Evolutionary conservation across 2,329 filamentous ascomycete species (phyloP).

Genomic region (Myriosclerotinia curreyana): DNA sequence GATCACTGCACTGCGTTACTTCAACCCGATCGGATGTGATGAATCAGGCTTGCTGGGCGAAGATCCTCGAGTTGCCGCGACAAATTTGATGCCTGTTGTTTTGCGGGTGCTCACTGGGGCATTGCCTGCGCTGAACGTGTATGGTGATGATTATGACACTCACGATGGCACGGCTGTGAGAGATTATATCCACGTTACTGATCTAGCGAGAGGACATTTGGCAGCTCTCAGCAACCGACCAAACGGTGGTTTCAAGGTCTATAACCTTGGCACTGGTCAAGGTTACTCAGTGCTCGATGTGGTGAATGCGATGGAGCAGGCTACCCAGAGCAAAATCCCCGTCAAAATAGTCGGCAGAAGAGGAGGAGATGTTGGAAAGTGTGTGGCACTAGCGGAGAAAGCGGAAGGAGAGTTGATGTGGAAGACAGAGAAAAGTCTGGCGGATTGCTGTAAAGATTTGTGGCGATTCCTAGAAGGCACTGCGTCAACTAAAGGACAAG

Average conservation of each 20-base stretch:
- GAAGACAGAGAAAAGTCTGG: constrained; percentile 37
- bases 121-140: constrained; percentile 55
- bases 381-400: constrained; percentile 44
- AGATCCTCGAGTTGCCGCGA: constrained; percentile 58
- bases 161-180: constrained; percentile 63
- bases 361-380: constrained; percentile 46
- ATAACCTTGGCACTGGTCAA: constrained; percentile 48
- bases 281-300: constrained; percentile 48
- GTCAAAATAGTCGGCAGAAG: constrained; percentile 42
- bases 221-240: constrained; percentile 49
- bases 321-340: constrained; percentile 42
- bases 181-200: constrained; percentile 66
- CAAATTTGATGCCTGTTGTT: constrained; percentile 63
- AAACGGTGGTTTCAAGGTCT: constrained; percentile 43
- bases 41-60: constrained; percentile 61
- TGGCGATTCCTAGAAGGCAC: constrained; percentile 31
- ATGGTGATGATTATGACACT: constrained; percentile 63
- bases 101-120: constrained; percentile 58
- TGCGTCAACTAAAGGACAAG: constrained; percentile 1
- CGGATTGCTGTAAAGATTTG: constrained; percentile 31
- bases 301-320: constrained; percentile 43
- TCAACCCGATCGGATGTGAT: constrained; percentile 66
- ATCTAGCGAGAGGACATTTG: constrained; percentile 62
- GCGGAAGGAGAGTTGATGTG: constrained; percentile 46
- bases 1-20: constrained; percentile 62